Evolutionary conservation across 202 grass and related monocot species (phyloP).

Genomic region (Schoenoplectus tabernaemontani): DNA sequence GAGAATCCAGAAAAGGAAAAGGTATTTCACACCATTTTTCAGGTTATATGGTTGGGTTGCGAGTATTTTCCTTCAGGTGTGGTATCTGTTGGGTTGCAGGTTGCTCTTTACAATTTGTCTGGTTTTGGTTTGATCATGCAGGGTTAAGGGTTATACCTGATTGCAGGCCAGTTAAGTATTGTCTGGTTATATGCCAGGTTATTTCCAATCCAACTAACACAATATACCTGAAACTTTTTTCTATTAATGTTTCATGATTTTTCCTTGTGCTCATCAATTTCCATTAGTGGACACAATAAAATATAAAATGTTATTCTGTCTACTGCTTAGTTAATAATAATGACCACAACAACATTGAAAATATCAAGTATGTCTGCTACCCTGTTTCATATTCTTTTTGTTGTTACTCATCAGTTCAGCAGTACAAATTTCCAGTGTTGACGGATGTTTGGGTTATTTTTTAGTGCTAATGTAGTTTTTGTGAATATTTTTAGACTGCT

Average conservation of each 20-base stretch:
- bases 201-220: neutral
- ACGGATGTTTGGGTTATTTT: neutral
- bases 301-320: no score
- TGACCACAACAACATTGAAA: constrained; percentile 6
- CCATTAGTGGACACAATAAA: no score
- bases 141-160: no score
- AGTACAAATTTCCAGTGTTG: constrained; percentile 11
- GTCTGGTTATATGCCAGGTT: no score
- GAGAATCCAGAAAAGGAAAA: no score
- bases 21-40: no score
- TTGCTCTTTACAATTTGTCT: neutral
- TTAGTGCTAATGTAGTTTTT: constrained; percentile 24
- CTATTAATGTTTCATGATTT: neutral
- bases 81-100: no score
- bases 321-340: constrained; percentile 9
- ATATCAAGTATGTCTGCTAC: neutral
- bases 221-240: neutral
- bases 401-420: constrained; percentile 8
- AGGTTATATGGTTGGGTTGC: neutral
- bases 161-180: neutral
- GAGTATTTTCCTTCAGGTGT: no score
- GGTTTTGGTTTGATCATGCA: neutral
- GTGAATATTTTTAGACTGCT: constrained; percentile 48
- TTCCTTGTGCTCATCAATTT: no score
- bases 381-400: neutral